Evolutionary conservation across 306 rosid species (phyloP), one percentile per base, ranked within the genome.

Genomic region (Clitoria ternatea): DNA sequence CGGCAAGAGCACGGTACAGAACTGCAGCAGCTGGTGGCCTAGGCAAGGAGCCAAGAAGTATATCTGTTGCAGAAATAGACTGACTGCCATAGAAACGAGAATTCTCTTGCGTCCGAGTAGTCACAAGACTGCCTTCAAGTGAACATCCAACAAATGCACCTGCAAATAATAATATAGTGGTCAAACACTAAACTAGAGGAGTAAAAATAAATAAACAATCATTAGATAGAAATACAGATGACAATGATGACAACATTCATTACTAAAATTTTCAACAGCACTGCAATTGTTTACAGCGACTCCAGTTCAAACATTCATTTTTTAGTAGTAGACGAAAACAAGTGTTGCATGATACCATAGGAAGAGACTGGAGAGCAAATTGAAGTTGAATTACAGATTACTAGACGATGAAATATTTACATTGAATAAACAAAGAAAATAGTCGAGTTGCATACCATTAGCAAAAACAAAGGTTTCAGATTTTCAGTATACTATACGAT

Each of bases 61-160:
- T 71, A 70, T 95, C 96, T 6, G 89, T 19, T 45, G 97, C 85
- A 73, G 80, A 73, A 70, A 95, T 27, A 19, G 96, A 91, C 70
- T 83, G 97, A 75, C 89, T 85, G 30, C 97, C 97, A 57, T 89
- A 95, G 80, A 91, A 95, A 57, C 86, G 89, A 23, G 85, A 72
- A 54, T 95, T 95, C 76, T 89, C 96, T 13, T 24, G 74, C 10
- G 83, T 59, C 2, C 96, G 84, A 15, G 97, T 87, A 2, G 88
- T 80, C 27, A 91, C 97, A 29, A 91, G 52, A 69, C 99, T 86
- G 12, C 99, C 91, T 83, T 89, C 94, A 36, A 95, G 87, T 44
- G 99, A 95, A 75, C 97, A 95, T 35, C 99, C 99, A 75, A 85
- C 93, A 77, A 95, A 91, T 48, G 99, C 99, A 66, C 97, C 99